Base-by-base conservation (phyloP, 176 grass and related monocot species). In the Cenchrus purpureus region DNA sequence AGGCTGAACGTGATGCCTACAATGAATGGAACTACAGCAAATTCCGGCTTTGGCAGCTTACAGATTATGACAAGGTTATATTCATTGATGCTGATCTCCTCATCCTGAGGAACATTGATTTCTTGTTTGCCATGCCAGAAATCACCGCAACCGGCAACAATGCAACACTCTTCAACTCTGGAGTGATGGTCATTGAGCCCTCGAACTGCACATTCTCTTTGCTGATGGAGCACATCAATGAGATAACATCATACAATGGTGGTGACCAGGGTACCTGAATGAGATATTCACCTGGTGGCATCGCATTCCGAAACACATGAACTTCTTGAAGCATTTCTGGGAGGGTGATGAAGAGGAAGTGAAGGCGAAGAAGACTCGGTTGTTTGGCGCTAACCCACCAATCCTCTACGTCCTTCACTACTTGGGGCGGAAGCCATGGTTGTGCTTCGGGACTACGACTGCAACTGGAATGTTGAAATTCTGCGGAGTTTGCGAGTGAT, bases 11-110 rank as follows among this genome's bases (percentile, higher is more conserved):
- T 1, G 81, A 98, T 80, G 89, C 96, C 51, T 98, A 98, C 79
- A 98, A 98, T 42, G 96, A 98, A 79, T 98, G 91, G 87, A 98
- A 98, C 86, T 98, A 98, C 86, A 98, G 96, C 87, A 98, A 98
- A 32, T 98, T 98, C 73, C 83, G 96, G 62, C 81, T 98, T 3
- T 98, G 96, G 96, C 96, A 98, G 86, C 93, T 98, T 9, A 94
- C 96, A 3, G 96, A 98, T 48, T 98, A 98, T 68, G 96, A 98
- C 89, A 98, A 98, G 91, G 89, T 98, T 37, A 94, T 98, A 58
- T 98, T 98, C 83, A 95, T 98, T 14, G 96, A 98, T 20, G 96
- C 96, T 1, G 96, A 98, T 81, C 91, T 98, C 22, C 83, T 98
- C 56, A 95, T 98, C 51, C 72, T 98, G 46, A 91, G 93, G 54